A percentile compares a stretch with the other conserved stretches of the same genome.
These are phyloP conservation scores for Penicillium samsonianum DNA, from an alignment of 495 filamentous ascomycete genomes.

Conservation along the genomic window DNA sequence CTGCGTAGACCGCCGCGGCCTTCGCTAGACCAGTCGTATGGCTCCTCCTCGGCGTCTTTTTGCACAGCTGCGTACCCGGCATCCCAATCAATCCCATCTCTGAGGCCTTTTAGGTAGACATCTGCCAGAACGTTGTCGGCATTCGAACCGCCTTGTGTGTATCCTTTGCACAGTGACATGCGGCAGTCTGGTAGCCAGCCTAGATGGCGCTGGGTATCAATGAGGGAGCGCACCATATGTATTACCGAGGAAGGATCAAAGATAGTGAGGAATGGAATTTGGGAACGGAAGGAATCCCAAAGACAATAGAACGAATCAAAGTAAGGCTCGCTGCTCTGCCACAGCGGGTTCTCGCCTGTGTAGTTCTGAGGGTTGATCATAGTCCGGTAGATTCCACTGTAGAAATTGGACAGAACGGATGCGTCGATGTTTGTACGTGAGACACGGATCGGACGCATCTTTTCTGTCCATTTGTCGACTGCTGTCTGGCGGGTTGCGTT, in stretches of 20 bases:
- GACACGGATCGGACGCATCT: constrained; percentile 55
- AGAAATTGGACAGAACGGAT: constrained; percentile 60
- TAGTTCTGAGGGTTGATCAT: constrained; percentile 75
- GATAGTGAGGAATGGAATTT: constrained; percentile 65
- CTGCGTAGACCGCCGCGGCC: constrained; percentile 72
- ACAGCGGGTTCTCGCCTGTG: constrained; percentile 72
- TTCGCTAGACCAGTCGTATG: constrained; percentile 69
- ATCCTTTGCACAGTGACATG: constrained; percentile 69
- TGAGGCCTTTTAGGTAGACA: constrained; percentile 70
- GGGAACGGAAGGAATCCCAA: constrained; percentile 66
- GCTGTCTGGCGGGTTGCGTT: constrained; percentile 39
- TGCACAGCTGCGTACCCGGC: constrained; percentile 67
- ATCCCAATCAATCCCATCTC: constrained; percentile 64
- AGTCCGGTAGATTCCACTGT: constrained; percentile 52
- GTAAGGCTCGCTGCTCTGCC: constrained; percentile 67
- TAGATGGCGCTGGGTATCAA: constrained; percentile 70
- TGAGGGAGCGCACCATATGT: constrained; percentile 66
- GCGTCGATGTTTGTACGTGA: constrained; percentile 52
- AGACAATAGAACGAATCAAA: constrained; percentile 56
- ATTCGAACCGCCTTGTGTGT: constrained; percentile 73
- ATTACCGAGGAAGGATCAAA: constrained; percentile 62
- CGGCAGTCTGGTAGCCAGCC: constrained; percentile 69
- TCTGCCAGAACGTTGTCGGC: constrained; percentile 76
- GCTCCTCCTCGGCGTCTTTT: constrained; percentile 66
- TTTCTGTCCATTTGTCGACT: constrained; percentile 51